Percentiles rank a stretch among this genome's conserved stretches.
phyloP scores from a whole-genome alignment of 2,329 filamentous ascomycete species.

The Anisogramma anomala region DNA sequence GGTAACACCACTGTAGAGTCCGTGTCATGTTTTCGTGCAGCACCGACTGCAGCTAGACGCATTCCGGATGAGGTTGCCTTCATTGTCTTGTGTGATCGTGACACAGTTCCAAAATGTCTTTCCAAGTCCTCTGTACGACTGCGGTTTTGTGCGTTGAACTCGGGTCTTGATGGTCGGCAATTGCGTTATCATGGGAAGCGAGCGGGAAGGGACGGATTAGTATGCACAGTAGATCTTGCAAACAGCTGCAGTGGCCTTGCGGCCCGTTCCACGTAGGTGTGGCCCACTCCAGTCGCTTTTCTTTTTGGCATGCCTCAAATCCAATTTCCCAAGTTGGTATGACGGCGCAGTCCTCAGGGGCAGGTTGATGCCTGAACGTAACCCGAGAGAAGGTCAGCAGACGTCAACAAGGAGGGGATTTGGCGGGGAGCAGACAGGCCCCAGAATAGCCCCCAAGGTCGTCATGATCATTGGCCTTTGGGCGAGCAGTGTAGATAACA shows the following conservation, averaged over 20 bases:
- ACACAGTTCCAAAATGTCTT: neutral
- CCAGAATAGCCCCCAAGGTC: no score
- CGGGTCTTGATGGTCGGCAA: neutral
- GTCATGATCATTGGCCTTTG: no score
- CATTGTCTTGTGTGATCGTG: neutral
- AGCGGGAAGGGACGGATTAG: neutral
- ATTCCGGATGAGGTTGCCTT: neutral
- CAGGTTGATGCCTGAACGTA: neutral
- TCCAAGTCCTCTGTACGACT: neutral
- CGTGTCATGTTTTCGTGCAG: neutral
- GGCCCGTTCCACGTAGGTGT: no score
- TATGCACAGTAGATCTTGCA: no score
- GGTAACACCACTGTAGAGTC: no score
- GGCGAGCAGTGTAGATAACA: neutral
- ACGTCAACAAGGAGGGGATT: neutral
- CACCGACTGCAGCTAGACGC: neutral
- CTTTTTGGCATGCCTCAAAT: no score
- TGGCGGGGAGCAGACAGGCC: no score
- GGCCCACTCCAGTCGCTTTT: no score
- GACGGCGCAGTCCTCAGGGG: neutral
- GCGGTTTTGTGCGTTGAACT: neutral
- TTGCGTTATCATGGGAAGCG: neutral
- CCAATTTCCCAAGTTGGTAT: neutral
- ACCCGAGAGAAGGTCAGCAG: neutral
- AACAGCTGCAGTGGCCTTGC: no score